Percentiles rank a stretch among this genome's conserved stretches.
These are phyloP conservation scores for Tylopilus cervinicoccineus DNA, from an alignment of 768 basidiomycete species.

Conservation along the genomic window DNA sequence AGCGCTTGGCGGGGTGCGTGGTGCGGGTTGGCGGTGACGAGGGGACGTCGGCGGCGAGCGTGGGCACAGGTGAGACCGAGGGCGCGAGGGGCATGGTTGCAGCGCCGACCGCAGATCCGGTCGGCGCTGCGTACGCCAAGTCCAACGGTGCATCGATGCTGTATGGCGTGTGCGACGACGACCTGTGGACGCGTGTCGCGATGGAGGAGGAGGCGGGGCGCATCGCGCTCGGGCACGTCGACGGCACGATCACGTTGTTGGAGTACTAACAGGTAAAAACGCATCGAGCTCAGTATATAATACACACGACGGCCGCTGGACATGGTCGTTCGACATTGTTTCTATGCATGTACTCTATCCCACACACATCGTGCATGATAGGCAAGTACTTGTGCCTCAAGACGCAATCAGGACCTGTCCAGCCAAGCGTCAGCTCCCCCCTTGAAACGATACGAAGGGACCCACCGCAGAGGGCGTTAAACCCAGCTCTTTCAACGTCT, in stretches of 20 bases:
- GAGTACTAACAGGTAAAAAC: conserved; percentile 39
- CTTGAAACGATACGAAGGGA: background rate
- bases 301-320: too few relatives aligned
- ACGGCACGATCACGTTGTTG: conserved; percentile 48
- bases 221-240: conserved; percentile 32
- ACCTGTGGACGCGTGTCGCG: conserved; percentile 45
- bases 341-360: background rate
- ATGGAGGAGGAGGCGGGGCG: conserved; percentile 37
- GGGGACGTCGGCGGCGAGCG: background rate
- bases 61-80: too few relatives aligned
- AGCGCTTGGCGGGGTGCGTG: conserved; percentile 52
- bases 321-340: background rate
- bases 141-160: conserved; percentile 29
- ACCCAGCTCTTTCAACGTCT: conserved; percentile 77
- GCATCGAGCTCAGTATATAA: too few relatives aligned
- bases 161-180: conserved; percentile 43
- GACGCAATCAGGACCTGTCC: conserved; percentile 53
- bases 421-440: background rate
- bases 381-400: conserved; percentile 8
- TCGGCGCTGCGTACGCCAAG: background rate
- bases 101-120: background rate
- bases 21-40: background rate
- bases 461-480: conserved; percentile 81
- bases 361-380: background rate
- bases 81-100: background rate